Base-by-base conservation (phyloP, 1,139 yeast genomes). In the Eremothecium coryli region DNA sequence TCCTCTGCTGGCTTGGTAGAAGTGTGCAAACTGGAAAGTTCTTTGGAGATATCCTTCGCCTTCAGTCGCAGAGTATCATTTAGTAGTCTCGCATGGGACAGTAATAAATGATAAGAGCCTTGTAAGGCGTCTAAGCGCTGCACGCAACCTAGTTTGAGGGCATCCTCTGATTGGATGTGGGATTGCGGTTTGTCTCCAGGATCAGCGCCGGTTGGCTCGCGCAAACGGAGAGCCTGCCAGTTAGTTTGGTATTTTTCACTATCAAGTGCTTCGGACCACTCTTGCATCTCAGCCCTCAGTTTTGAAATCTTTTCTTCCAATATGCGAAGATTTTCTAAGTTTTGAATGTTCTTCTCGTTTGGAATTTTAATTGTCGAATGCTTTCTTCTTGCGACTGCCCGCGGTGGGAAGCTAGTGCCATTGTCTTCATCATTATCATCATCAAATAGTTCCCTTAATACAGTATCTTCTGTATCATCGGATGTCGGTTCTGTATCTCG, bases 321-420 rank as follows among this genome's bases (percentile, higher is more conserved):
- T 5, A 44, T 33, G 20, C 39, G 39, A 15, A 54, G 25, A 31
- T 50, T 53, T 26, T 46, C 52, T 23, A 47, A 47, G 38, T 56
- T 56, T 26, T 52, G 51, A 4, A 52, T 43, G 38, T 54, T 56
- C 35, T 53, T 54, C 18, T 47, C 43, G 35, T 54, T 54, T n/a
- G 57, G 57, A 24, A 53, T 34, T 26, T 18, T 30, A 11, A 30
- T 26, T 10, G 31, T 26, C 18, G 14, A 25, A 26, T 24, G 30
- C 23, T 14, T 11, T 26, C 29, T 17, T 22, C 21, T 26, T 20
- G 22, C 23, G 23, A 18, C 28, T 34, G 21, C 26, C 27, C 14
- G 25, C 18, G 20, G 31, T 15, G 18, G 16, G 32, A 18, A 17
- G 16, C 33, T 35, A 7, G 36, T 35, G 6, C 30, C 30, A 16